These are phyloP conservation scores for Botrytis sinoallii DNA, from an alignment of 2,329 filamentous ascomycete species.

Conservation along the genomic window DNA sequence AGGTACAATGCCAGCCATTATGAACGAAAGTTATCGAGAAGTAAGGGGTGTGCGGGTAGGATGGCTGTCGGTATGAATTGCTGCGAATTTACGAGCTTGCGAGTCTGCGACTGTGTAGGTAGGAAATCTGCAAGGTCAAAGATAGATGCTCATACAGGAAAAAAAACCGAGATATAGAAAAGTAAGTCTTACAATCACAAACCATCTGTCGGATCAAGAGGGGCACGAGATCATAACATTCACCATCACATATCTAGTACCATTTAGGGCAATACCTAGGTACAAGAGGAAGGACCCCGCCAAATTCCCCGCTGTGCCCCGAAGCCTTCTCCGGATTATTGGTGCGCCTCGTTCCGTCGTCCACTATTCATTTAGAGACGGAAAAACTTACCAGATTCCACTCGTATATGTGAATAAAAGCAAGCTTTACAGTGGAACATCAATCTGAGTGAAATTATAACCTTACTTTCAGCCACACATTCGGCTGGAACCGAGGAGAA, in stretches of 20 bases:
- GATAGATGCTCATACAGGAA: not conserved
- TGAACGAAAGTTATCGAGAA: constrained; percentile 18
- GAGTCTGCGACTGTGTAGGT: not conserved
- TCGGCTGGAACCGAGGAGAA: not conserved
- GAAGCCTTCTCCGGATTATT: constrained; percentile 13
- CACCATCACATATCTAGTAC: not conserved
- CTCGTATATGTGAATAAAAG: not conserved
- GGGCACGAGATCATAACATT: constrained; percentile 13
- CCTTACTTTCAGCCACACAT: not conserved
- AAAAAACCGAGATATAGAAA: not conserved
- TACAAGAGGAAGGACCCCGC: constrained; percentile 13
- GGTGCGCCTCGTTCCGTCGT: constrained; percentile 9
- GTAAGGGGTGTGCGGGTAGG: constrained; percentile 18
- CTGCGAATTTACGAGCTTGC: not conserved
- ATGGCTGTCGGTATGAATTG: constrained; percentile 17
- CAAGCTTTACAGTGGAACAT: not conserved
- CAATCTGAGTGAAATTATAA: not conserved
- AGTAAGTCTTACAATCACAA: not conserved
- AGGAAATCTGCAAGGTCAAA: not conserved
- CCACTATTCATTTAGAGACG: constrained; percentile 12
- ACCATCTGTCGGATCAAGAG: not conserved
- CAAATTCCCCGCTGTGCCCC: constrained; percentile 8
- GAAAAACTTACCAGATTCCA: not conserved
- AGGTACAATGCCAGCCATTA: constrained; percentile 64
- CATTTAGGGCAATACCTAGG: constrained; percentile 11